Percentiles rank a stretch among this genome's conserved stretches.
Evolutionary conservation across 192 early-diverging fungal species (phyloP).

Genomic region (Backusella sp.): DNA sequence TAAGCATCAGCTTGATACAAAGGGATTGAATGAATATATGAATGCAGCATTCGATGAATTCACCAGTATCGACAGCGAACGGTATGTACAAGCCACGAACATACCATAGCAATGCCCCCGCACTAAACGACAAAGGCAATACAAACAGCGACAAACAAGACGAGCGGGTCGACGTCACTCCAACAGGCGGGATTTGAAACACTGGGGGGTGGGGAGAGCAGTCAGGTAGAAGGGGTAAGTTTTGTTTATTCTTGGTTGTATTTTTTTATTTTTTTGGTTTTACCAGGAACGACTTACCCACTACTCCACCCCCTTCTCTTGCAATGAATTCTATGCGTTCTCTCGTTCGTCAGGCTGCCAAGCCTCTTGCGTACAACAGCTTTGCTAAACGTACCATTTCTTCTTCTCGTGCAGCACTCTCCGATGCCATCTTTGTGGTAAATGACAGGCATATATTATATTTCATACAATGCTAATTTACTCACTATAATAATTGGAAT

Average conservation of each 20-base stretch:
- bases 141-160: neutral
- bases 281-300: constrained; percentile 1
- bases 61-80: too few species aligned
- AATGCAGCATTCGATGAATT: too few species aligned
- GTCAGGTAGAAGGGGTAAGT: neutral
- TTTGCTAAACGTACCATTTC: constrained; percentile 44
- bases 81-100: neutral
- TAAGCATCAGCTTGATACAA: too few species aligned
- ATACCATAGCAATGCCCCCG: neutral
- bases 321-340: constrained; percentile 41
- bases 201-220: neutral
- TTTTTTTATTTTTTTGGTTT: neutral
- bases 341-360: constrained; percentile 42
- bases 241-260: constrained; percentile 5
- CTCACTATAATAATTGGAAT: neutral
- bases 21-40: too few species aligned
- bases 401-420: constrained; percentile 42
- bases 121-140: neutral
- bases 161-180: neutral
- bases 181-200: neutral
- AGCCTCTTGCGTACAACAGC: constrained; percentile 27
- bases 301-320: constrained; percentile 12
- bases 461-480: neutral
- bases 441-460: neutral
- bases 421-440: constrained; percentile 63